These are phyloP conservation scores for Cicer arietinum DNA, from an alignment of 306 rosid genomes.

Conservation along the genomic window DNA sequence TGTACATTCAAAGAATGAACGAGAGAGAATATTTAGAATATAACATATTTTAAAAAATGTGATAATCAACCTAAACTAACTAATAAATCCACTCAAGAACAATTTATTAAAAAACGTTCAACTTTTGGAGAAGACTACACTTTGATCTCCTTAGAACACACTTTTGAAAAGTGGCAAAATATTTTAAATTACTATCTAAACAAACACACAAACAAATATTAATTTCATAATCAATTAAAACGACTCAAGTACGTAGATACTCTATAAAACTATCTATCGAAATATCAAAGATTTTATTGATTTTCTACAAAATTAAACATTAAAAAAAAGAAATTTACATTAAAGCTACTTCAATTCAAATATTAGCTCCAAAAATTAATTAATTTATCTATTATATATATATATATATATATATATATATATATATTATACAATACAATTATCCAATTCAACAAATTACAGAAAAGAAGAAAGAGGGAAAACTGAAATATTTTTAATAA, in stretches of 20 bases:
- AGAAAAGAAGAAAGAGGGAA: constrained; percentile 8
- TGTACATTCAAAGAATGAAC: no score
- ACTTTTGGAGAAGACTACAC: rapidly evolving
- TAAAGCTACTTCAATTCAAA: background rate
- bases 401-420: background rate
- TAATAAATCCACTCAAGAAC: background rate
- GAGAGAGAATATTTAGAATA: no score
- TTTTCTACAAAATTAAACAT: background rate
- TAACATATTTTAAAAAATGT: no score
- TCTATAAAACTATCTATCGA: no score
- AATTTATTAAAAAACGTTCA: background rate
- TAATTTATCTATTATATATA: background rate
- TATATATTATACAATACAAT: background rate
- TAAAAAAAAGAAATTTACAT: background rate
- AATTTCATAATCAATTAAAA: background rate
- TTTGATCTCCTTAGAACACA: background rate
- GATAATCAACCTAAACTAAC: no score
- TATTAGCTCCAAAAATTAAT: background rate
- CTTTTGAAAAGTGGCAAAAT: background rate
- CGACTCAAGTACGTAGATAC: background rate
- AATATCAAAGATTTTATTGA: background rate
- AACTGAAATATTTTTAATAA: constrained; percentile 1
- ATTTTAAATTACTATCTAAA: background rate
- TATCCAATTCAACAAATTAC: background rate
- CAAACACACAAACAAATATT: background rate